Base-by-base conservation (phyloP, 805 yeast species). In the Candida caryicola region DNA sequence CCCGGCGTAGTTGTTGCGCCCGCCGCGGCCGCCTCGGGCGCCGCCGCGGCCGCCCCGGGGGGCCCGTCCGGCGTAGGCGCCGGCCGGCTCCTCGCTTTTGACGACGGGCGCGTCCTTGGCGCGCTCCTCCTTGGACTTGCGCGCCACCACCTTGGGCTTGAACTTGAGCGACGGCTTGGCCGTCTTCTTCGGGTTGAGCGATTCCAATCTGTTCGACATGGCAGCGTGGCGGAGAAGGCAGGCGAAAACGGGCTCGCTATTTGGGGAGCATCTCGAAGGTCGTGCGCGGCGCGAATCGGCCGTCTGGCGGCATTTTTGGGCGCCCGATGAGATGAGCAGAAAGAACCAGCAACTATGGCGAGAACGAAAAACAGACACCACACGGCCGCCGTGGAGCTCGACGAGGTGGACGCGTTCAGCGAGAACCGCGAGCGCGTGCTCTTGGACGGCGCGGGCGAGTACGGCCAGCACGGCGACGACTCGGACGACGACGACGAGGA, bases 71-170 rank as follows among this genome's bases (percentile, higher is more conserved):
- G 55, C 50, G 30, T 54, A 23, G 41, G 54, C 41, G 36, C 35
- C 35, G 31, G 30, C 46, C 52, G 46, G 49, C 51, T 43, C 44
- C 39, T 65, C 71, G 17, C 48, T 66, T 42, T 72, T 64, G 46
- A 69, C 74, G 5, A 48, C 54, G 4, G 89, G 88, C 0, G 89
- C 90, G 38, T 77, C 76, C 18, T 85, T 80, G 16, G 80, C 95
- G 57, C 96, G 70, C 50, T 88, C 96, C 49, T 85, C 90, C 49
- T 86, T 82, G 8, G 88, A 66, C 56, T 87, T 79, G 61, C 97
- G 71, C 0, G 89, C 89, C 30, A 90, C 95, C 2, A 73, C 82
- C 59, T 90, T 90, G 2, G 97, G 97, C 59, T 81, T 80, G 63
- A 90, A 90, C 59, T 83, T 82, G 43, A 84, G 64, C 2, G 78